These are phyloP conservation scores for Sicyos edulis DNA, from an alignment of 306 rosid species.

Conservation along the genomic window DNA sequence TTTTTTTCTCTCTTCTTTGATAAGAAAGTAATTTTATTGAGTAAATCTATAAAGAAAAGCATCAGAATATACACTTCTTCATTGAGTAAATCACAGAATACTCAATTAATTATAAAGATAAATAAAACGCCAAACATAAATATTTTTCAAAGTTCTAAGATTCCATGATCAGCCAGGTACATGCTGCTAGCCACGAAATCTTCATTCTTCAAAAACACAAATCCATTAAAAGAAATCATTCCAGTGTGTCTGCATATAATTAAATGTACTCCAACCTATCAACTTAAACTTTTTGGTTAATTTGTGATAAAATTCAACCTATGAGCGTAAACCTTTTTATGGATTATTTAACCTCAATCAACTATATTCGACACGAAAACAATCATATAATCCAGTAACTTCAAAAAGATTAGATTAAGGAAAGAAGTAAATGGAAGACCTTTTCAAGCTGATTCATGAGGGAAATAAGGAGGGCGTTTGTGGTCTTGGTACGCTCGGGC, in stretches of 20 bases:
- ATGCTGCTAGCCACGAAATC: not conserved
- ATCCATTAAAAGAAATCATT: not conserved
- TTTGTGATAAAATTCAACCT: too few relatives aligned
- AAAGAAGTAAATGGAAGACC: conserved; percentile 31
- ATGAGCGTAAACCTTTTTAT: too few relatives aligned
- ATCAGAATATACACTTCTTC: too few relatives aligned
- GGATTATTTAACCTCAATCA: too few relatives aligned
- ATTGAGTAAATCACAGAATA: not conserved
- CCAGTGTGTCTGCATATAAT: not conserved
- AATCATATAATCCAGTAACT: not conserved
- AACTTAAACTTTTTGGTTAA: too few relatives aligned
- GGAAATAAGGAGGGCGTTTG: conserved; percentile 80
- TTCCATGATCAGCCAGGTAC: not conserved
- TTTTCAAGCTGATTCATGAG: conserved; percentile 98
- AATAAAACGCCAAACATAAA: not conserved
- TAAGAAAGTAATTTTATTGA: not conserved
- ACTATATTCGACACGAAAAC: not conserved
- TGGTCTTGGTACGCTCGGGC: conserved; percentile 87
- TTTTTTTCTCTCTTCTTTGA: not conserved
- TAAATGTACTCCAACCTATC: too few relatives aligned
- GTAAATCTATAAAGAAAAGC: not conserved
- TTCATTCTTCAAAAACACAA: not conserved
- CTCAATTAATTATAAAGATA: not conserved
- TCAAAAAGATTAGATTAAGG: not conserved
- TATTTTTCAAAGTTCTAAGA: not conserved